Percentiles rank a stretch among this genome's conserved stretches.
These are phyloP conservation scores for Arxiozyma slooffiae DNA, from an alignment of 1,139 yeast species.

Conservation along the genomic window DNA sequence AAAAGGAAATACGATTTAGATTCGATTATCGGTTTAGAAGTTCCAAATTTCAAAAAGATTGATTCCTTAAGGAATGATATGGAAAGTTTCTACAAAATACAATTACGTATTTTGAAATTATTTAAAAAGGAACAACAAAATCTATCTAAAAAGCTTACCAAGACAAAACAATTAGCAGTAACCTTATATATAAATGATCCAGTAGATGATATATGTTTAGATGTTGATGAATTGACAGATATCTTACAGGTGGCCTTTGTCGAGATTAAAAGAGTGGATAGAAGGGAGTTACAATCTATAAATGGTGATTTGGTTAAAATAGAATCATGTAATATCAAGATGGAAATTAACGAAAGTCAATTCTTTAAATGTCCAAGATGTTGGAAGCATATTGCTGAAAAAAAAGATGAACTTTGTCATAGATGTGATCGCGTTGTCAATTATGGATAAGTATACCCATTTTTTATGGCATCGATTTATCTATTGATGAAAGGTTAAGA, in stretches of 20 bases:
- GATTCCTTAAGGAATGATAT: not conserved
- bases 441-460: not conserved
- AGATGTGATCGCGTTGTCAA: slow-evolving; percentile 48
- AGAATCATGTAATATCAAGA: not conserved
- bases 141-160: slow-evolving; percentile 2
- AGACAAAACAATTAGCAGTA: slow-evolving; percentile 3
- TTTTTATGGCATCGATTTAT: not conserved
- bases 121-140: slow-evolving; percentile 4
- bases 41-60: not conserved
- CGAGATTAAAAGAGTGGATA: not conserved
- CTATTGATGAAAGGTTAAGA: not conserved
- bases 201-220: not conserved
- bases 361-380: slow-evolving; percentile 75
- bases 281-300: not conserved
- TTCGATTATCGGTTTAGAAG: not conserved
- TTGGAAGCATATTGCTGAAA: slow-evolving; percentile 64
- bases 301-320: not conserved
- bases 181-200: not conserved
- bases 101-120: slow-evolving; percentile 26
- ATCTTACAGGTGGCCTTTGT: slow-evolving; percentile 60
- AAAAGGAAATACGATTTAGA: not conserved
- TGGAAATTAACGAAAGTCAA: slow-evolving; percentile 12
- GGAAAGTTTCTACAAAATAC: slow-evolving; percentile 6
- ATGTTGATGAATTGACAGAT: slow-evolving; percentile 36
- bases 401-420: slow-evolving; percentile 47